Percentiles rank a stretch among this genome's conserved stretches.
Evolutionary conservation across 2,329 filamentous ascomycete genomes (phyloP).

Genomic region (Trichophyton mentagrophytes): DNA sequence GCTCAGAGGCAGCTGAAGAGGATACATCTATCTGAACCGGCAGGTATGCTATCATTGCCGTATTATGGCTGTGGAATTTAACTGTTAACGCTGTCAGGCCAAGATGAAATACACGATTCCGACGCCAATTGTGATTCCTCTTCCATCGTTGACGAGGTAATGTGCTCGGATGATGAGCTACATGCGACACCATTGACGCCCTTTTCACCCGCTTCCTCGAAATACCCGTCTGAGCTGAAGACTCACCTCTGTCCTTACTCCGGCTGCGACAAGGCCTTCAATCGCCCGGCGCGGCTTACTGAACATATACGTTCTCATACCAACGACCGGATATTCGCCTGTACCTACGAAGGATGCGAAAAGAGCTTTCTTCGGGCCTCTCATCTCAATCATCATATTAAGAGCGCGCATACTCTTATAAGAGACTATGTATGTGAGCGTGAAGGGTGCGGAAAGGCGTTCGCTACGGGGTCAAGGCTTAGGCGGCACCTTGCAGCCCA

Average conservation of each 20-base stretch:
- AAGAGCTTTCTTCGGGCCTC: slow-evolving; percentile 80
- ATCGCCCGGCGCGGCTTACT: slow-evolving; percentile 66
- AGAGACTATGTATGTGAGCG: slow-evolving; percentile 59
- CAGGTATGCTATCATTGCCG: slow-evolving; percentile 20
- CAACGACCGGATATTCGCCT: slow-evolving; percentile 68
- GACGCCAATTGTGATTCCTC: not conserved
- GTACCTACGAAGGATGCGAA: slow-evolving; percentile 55
- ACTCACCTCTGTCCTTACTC: slow-evolving; percentile 62
- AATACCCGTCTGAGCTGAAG: slow-evolving; percentile 56
- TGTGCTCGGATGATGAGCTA: slow-evolving; percentile 9
- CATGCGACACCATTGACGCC: slow-evolving; percentile 38
- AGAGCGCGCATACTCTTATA: slow-evolving; percentile 62
- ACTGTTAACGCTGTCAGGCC: slow-evolving; percentile 7
- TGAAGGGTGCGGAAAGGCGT: slow-evolving; percentile 62
- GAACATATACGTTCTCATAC: slow-evolving; percentile 76
- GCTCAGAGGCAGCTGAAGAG: slow-evolving; percentile 20
- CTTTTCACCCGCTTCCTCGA: slow-evolving; percentile 34
- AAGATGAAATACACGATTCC: not conserved
- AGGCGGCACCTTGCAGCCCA: slow-evolving; percentile 68
- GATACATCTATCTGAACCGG: slow-evolving; percentile 19
- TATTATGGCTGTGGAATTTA: not conserved
- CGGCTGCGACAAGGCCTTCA: slow-evolving; percentile 70
- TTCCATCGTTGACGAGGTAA: not conserved
- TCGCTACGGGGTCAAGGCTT: slow-evolving; percentile 66
- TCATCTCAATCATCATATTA: slow-evolving; percentile 74